Evolutionary conservation across 495 filamentous ascomycete species (phyloP).

Genomic region (Trichocladium uniseriatum): DNA sequence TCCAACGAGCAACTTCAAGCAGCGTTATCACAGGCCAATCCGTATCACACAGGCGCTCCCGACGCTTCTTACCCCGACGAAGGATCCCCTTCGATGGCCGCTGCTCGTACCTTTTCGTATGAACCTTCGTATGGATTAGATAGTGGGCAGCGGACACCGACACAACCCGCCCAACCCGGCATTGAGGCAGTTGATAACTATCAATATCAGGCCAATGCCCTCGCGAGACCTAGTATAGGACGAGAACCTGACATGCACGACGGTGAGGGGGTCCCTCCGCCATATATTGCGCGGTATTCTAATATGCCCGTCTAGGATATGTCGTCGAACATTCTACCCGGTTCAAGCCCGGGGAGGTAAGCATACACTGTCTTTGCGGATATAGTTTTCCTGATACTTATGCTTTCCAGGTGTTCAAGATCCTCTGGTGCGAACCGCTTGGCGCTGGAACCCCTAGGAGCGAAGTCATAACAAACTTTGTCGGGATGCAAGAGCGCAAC

Average conservation of each 20-base stretch:
- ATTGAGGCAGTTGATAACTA: background rate
- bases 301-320: constrained; percentile 24
- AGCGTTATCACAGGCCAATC: background rate
- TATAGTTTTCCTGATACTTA: background rate
- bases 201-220: background rate
- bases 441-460: constrained; percentile 21
- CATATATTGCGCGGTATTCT: background rate
- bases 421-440: constrained; percentile 38
- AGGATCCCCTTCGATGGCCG: background rate
- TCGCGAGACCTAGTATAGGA: background rate
- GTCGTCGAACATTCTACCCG: constrained; percentile 31
- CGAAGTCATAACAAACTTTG: constrained; percentile 24
- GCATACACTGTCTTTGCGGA: background rate
- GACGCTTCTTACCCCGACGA: background rate
- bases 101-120: background rate
- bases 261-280: background rate
- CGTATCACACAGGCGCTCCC: background rate
- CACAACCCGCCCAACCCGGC: background rate
- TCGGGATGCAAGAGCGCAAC: constrained; percentile 14
- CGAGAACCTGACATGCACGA: background rate
- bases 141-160: constrained; percentile 9
- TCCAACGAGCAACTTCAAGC: background rate
- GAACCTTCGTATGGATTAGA: background rate
- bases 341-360: constrained; percentile 36
- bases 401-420: constrained; percentile 35